Conservation (phyloP, 2,329 filamentous ascomycete genomes). For the Nemania abortiva region DNA sequence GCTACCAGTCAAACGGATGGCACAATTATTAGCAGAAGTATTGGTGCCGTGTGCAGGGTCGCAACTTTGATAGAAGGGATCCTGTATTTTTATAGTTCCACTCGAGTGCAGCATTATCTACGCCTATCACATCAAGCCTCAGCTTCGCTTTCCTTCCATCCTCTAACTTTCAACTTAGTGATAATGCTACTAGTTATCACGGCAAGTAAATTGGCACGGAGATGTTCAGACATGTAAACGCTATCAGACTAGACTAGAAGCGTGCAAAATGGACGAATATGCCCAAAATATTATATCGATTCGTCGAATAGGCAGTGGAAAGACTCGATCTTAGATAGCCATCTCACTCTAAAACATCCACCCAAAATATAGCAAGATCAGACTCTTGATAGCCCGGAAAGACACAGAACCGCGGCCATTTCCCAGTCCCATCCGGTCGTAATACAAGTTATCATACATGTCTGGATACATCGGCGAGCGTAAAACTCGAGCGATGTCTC, state of each 20-base stretch:
- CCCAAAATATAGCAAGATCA: background rate
- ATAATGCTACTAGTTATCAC: background rate
- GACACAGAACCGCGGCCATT: background rate
- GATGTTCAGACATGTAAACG: background rate
- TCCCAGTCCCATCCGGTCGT: slow-evolving; percentile 4
- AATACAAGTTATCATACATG: slow-evolving; percentile 34
- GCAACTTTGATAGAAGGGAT: no score
- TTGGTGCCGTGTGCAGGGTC: no score
- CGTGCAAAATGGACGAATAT: background rate
- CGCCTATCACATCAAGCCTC: no score
- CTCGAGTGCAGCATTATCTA: no score
- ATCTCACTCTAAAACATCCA: background rate
- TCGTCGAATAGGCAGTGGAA: background rate
- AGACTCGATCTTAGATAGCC: background rate
- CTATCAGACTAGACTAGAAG: background rate
- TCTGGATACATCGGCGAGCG: background rate
- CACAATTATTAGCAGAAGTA: no score
- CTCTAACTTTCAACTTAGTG: background rate
- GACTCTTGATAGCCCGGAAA: background rate
- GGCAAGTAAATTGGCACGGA: no score
- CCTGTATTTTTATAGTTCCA: no score
- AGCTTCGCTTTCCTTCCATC: no score
- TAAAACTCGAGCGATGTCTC: background rate
- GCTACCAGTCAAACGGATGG: no score
- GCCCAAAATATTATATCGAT: background rate